Evolutionary conservation across 805 yeast genomes (phyloP).

Genomic region (Metschnikowia colocasiae): DNA sequence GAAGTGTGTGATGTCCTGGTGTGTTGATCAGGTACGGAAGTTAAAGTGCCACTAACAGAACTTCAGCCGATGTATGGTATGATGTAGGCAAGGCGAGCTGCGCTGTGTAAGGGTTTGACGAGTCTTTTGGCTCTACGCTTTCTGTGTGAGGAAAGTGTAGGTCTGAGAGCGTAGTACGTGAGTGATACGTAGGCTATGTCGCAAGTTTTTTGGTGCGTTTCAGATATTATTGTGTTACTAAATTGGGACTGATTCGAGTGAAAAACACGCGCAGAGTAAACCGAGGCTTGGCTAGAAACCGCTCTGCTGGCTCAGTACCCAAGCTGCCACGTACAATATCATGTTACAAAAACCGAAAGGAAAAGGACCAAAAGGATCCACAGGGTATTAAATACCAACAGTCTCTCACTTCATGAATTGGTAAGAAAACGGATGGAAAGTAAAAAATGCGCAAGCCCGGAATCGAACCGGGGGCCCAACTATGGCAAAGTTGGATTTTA

Average conservation of each 20-base stretch:
- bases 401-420: no score
- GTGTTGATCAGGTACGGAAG: not conserved
- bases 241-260: not conserved
- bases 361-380: not conserved
- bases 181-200: not conserved
- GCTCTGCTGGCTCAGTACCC: not conserved
- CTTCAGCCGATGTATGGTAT: not conserved
- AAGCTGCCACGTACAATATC: no score
- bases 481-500: conserved; percentile 22
- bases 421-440: not conserved
- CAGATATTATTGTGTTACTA: conserved; percentile 5
- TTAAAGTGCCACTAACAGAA: not conserved
- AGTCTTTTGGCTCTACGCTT: not conserved
- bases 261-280: not conserved
- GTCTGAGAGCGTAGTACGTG: not conserved
- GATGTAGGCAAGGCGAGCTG: not conserved
- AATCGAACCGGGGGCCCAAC: conserved; percentile 23
- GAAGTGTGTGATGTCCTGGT: not conserved
- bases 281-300: not conserved
- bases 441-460: conserved; percentile 22
- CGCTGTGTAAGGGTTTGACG: not conserved
- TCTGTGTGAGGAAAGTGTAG: not conserved
- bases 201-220: conserved; percentile 4
- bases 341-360: not conserved
- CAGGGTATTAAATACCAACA: no score